Conservation (phyloP, 495 filamentous ascomycete genomes). For the Aspergillus saccharolyticus region DNA sequence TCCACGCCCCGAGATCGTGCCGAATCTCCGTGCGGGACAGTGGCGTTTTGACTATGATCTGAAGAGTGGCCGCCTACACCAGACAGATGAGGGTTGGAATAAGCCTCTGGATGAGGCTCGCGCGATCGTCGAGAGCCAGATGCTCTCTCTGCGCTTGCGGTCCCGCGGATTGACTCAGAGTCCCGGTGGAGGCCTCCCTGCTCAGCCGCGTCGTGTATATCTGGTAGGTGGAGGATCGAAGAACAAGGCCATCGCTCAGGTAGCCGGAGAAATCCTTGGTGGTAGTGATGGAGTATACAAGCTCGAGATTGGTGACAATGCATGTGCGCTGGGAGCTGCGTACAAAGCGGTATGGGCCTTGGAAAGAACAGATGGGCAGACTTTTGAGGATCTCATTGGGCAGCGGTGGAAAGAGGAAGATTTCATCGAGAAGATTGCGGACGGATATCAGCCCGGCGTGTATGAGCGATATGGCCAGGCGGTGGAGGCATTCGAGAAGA, state of each 20-base stretch:
- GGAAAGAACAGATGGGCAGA: constrained; percentile 62
- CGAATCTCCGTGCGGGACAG: constrained; percentile 74
- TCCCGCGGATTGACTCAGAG: constrained; percentile 66
- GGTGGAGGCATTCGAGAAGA: constrained; percentile 70
- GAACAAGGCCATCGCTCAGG: constrained; percentile 78
- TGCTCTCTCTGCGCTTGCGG: constrained; percentile 82
- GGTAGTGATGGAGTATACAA: constrained; percentile 84
- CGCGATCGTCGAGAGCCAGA: constrained; percentile 88
- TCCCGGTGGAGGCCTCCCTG: constrained; percentile 52
- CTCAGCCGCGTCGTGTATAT: constrained; percentile 86
- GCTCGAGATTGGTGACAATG: constrained; percentile 92
- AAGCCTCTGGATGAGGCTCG: constrained; percentile 66
- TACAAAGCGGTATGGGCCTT: constrained; percentile 94
- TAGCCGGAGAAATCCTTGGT: constrained; percentile 82
- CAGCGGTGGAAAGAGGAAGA: constrained; percentile 78
- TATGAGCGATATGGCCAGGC: constrained; percentile 74
- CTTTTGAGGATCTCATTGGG: constrained; percentile 82
- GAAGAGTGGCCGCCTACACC: constrained; percentile 34
- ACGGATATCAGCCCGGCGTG: constrained; percentile 69
- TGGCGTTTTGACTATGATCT: constrained; percentile 73
- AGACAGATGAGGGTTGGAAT: constrained; percentile 45
- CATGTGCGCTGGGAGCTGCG: constrained; percentile 90
- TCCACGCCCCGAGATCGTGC: constrained; percentile 91
- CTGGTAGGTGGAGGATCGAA: constrained; percentile 86
- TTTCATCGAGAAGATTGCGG: constrained; percentile 73